Conservation (phyloP, 2,329 filamentous ascomycete species). For the Sodiomyces alkalinus region DNA sequence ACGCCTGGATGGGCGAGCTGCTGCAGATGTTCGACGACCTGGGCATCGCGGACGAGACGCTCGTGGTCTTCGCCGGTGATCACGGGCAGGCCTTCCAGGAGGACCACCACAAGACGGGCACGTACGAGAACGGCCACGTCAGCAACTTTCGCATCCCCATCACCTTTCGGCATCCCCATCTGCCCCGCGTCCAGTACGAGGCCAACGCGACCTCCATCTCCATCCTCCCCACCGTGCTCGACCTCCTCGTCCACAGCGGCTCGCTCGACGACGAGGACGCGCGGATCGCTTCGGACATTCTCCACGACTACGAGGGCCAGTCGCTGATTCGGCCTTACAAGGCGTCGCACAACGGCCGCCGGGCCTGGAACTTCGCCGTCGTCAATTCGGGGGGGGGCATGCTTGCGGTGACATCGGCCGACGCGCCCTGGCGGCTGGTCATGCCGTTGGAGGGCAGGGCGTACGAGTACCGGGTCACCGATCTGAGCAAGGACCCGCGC, state of each 20-base stretch:
- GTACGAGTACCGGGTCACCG: slow-evolving; percentile 8
- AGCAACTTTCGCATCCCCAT: slow-evolving; percentile 26
- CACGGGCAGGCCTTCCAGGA: slow-evolving; percentile 25
- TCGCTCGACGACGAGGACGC: slow-evolving; percentile 19
- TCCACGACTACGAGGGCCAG: slow-evolving; percentile 29
- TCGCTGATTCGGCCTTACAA: slow-evolving; percentile 24
- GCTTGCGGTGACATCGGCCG: slow-evolving; percentile 9
- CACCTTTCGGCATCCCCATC: slow-evolving; percentile 24
- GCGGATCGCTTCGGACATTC: slow-evolving; percentile 19
- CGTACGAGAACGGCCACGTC: slow-evolving; percentile 27
- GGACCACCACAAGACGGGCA: slow-evolving; percentile 19
- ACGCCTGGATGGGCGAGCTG: slow-evolving; percentile 21
- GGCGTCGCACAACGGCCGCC: not conserved
- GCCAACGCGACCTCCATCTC: slow-evolving; percentile 24
- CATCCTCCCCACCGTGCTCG: slow-evolving; percentile 28
- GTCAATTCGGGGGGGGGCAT: slow-evolving; percentile 18
- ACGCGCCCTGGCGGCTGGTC: slow-evolving; percentile 7
- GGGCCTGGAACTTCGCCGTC: slow-evolving; percentile 37
- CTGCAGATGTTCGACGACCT: slow-evolving; percentile 24
- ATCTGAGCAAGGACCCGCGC: slow-evolving; percentile 6
- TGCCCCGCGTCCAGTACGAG: slow-evolving; percentile 23
- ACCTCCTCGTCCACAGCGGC: slow-evolving; percentile 23
- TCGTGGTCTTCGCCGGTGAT: slow-evolving; percentile 29
- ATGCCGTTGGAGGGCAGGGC: slow-evolving; percentile 9
- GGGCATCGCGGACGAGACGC: slow-evolving; percentile 25